These are phyloP conservation scores for Lactifluus piperatus DNA, from an alignment of 768 basidiomycete genomes.

Conservation along the genomic window DNA sequence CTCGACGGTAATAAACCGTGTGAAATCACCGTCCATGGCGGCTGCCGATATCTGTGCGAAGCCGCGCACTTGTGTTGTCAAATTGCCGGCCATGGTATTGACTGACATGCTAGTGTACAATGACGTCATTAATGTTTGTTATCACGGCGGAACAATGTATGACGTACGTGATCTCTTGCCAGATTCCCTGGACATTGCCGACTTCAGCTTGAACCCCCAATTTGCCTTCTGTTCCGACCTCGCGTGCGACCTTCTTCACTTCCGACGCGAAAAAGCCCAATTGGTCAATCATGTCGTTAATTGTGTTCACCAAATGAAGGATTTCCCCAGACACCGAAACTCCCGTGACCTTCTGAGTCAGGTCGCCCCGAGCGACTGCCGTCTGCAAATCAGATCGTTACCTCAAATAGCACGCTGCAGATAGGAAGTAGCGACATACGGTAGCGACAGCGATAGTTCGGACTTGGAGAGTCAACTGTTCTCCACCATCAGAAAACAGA, in stretches of 20 bases:
- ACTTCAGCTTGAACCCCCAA: slow-evolving; percentile 96
- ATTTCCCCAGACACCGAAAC: slow-evolving; percentile 95
- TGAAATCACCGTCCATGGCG: slow-evolving; percentile 98
- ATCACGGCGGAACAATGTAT: neutral
- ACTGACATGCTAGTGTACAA: slow-evolving; percentile 72
- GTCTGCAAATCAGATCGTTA: slow-evolving; percentile 36
- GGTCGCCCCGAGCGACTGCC: slow-evolving; percentile 88
- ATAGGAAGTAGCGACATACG: slow-evolving; percentile 34
- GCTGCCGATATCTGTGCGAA: slow-evolving; percentile 98
- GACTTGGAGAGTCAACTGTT: slow-evolving; percentile 83
- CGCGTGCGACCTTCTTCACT: slow-evolving; percentile 92
- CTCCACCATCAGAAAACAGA: neutral
- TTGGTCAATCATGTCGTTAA: slow-evolving; percentile 81
- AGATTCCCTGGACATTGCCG: slow-evolving; percentile 93
- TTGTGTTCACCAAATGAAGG: slow-evolving; percentile 91
- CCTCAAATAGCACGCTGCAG: neutral
- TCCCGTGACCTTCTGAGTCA: slow-evolving; percentile 88
- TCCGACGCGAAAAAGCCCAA: slow-evolving; percentile 64
- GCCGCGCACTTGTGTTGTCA: slow-evolving; percentile 97
- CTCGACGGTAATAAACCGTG: slow-evolving; percentile 97
- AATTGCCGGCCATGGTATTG: slow-evolving; percentile 94
- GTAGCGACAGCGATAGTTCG: slow-evolving; percentile 90
- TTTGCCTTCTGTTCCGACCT: slow-evolving; percentile 99
- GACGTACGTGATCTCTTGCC: slow-evolving; percentile 96
- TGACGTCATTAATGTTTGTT: slow-evolving; percentile 19